Percentiles rank a stretch among this genome's conserved stretches.
Evolutionary conservation across 495 filamentous ascomycete genomes (phyloP).

Genomic region (Penicillium riverlandense): DNA sequence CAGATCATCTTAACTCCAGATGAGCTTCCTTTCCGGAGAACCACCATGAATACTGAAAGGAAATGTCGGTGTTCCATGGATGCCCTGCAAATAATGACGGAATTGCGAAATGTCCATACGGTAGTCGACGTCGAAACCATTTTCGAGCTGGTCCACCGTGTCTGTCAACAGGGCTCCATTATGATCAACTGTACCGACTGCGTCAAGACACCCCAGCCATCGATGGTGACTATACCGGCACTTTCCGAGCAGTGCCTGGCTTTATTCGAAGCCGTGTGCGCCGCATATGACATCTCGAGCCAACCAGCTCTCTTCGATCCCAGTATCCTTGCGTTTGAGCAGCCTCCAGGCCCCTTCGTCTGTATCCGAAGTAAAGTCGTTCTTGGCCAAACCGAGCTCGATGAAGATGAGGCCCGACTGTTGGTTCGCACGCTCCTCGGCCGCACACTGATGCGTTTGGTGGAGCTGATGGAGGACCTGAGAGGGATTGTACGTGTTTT

Average conservation of each 20-base stretch:
- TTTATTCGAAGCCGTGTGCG: slow-evolving; percentile 23
- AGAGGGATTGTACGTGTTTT: slow-evolving; percentile 9
- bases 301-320: slow-evolving; percentile 20
- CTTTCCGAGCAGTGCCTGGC: slow-evolving; percentile 21
- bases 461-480: slow-evolving; percentile 17
- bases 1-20: too few relatives aligned
- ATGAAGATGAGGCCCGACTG: slow-evolving; percentile 19
- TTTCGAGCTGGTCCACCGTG: slow-evolving; percentile 17
- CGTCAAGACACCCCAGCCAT: slow-evolving; percentile 10
- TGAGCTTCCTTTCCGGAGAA: neutral
- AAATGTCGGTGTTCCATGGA: slow-evolving; percentile 19
- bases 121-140: slow-evolving; percentile 23
- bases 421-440: slow-evolving; percentile 20
- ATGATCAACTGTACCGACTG: slow-evolving; percentile 22
- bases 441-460: slow-evolving; percentile 16
- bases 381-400: slow-evolving; percentile 23
- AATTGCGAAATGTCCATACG: slow-evolving; percentile 18
- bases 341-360: slow-evolving; percentile 16
- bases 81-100: slow-evolving; percentile 16
- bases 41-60: slow-evolving; percentile 8
- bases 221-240: slow-evolving; percentile 15
- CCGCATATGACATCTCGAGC: slow-evolving; percentile 21
- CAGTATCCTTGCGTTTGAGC: slow-evolving; percentile 15
- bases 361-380: slow-evolving; percentile 25
- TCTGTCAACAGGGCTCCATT: slow-evolving; percentile 15